These are phyloP conservation scores for Eurotiales sp. DNA, from an alignment of 2,329 filamentous ascomycete genomes.

Conservation along the genomic window DNA sequence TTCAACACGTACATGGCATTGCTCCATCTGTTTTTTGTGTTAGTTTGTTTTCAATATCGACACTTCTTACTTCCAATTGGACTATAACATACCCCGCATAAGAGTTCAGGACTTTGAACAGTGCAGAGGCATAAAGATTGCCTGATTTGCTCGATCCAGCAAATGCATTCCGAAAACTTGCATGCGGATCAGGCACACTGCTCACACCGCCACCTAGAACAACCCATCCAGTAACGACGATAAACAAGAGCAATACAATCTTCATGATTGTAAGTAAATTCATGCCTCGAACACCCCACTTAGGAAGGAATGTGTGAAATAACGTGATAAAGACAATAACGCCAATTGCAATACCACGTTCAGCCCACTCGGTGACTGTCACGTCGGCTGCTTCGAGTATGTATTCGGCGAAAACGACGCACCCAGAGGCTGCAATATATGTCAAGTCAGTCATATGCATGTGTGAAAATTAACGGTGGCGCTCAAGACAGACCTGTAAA, in stretches of 20 bases:
- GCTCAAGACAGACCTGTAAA: slow-evolving; percentile 40
- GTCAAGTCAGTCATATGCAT: not conserved
- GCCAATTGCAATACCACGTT: slow-evolving; percentile 26
- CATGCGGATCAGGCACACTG: slow-evolving; percentile 13
- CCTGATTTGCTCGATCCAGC: slow-evolving; percentile 26
- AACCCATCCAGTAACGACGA: slow-evolving; percentile 26
- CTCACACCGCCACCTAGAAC: slow-evolving; percentile 20
- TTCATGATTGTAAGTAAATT: slow-evolving; percentile 46
- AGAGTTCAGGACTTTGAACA: slow-evolving; percentile 56
- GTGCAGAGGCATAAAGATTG: slow-evolving; percentile 47
- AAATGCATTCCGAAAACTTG: slow-evolving; percentile 14
- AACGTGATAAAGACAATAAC: slow-evolving; percentile 33
- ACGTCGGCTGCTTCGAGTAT: slow-evolving; percentile 23
- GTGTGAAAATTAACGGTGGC: slow-evolving; percentile 18
- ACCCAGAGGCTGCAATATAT: slow-evolving; percentile 19
- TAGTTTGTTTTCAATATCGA: slow-evolving; percentile 1
- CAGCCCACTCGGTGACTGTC: slow-evolving; percentile 22
- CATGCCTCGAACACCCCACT: slow-evolving; percentile 40
- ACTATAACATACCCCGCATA: slow-evolving; percentile 47
- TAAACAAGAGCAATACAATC: slow-evolving; percentile 42
- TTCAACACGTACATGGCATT: slow-evolving; percentile 39
- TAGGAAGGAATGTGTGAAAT: slow-evolving; percentile 39
- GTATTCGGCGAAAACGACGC: slow-evolving; percentile 25
- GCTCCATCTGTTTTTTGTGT: slow-evolving; percentile 16
- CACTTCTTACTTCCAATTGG: slow-evolving; percentile 28